Evolutionary conservation across 2,329 filamentous ascomycete genomes (phyloP).

Genomic region (Neofusicoccum umdonicola): DNA sequence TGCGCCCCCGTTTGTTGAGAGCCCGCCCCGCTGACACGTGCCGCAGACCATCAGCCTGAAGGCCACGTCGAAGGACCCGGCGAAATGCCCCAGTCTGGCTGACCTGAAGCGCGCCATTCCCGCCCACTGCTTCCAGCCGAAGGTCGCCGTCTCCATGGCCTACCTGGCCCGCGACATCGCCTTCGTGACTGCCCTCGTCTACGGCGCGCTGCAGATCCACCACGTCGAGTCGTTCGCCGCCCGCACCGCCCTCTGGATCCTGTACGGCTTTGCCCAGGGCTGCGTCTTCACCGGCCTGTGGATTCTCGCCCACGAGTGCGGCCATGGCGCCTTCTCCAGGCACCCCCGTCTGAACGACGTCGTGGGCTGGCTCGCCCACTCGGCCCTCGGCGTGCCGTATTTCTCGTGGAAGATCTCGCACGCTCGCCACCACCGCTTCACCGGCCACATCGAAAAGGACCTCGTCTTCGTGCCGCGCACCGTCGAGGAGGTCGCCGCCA

Average conservation of each 20-base stretch:
- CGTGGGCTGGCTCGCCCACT: conserved; percentile 65
- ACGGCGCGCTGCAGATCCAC: conserved; percentile 54
- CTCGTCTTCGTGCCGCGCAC: conserved; percentile 37
- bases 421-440: conserved; percentile 66
- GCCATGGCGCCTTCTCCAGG: conserved; percentile 66
- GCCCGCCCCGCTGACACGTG: not conserved
- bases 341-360: conserved; percentile 58
- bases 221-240: conserved; percentile 45
- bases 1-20: not conserved
- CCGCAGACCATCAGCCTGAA: conserved; percentile 2
- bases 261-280: conserved; percentile 64
- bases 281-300: conserved; percentile 67
- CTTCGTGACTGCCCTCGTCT: conserved; percentile 51
- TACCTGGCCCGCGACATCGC: conserved; percentile 58
- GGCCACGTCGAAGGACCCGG: not conserved
- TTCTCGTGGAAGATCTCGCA: conserved; percentile 73
- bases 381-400: conserved; percentile 65
- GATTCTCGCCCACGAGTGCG: conserved; percentile 70
- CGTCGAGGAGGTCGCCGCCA: conserved; percentile 16
- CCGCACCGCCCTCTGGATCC: conserved; percentile 52
- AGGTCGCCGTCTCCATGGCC: conserved; percentile 37
- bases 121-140: conserved; percentile 60
- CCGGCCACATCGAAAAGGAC: conserved; percentile 66
- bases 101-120: conserved; percentile 52
- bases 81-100: conserved; percentile 10